Percentiles rank a stretch among this genome's conserved stretches.
phyloP scores from a whole-genome alignment of 163 green algal genomes.

The Volvox carteri region DNA sequence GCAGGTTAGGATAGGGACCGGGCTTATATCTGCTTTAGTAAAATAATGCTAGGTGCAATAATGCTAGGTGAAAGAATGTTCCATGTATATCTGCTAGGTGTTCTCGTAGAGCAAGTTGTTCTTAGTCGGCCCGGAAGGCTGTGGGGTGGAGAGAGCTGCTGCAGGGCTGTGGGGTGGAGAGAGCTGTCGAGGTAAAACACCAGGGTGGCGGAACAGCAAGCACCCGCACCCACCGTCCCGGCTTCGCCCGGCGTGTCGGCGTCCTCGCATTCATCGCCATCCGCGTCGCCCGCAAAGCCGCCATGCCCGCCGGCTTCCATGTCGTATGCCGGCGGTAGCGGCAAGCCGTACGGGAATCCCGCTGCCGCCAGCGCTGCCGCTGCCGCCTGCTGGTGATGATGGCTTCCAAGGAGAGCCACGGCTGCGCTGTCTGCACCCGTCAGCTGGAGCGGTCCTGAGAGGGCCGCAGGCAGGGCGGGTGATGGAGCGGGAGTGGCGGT shows the following conservation, averaged over 20 bases:
- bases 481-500: not conserved
- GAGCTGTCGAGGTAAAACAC: too few species aligned
- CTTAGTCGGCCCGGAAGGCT: too few species aligned
- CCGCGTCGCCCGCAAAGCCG: not conserved
- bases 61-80: too few species aligned
- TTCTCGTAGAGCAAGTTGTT: too few species aligned
- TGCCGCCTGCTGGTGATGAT: conserved; percentile 12
- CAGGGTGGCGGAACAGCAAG: too few species aligned
- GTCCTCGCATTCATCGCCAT: conserved; percentile 29
- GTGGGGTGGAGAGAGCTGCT: too few species aligned
- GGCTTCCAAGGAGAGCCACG: not conserved
- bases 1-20: too few species aligned
- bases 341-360: not conserved
- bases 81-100: too few species aligned
- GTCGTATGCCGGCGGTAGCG: not conserved
- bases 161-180: too few species aligned
- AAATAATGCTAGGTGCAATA: too few species aligned
- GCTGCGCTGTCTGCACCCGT: not conserved
- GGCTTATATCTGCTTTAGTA: too few species aligned
- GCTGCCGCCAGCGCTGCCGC: conserved; percentile 34
- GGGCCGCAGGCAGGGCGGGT: not conserved
- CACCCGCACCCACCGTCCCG: too few species aligned
- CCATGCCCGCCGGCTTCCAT: not conserved
- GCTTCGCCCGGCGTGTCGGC: not conserved
- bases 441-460: not conserved